Conservation (phyloP, 805 yeast species). For the Yamadazyma philogaea region DNA sequence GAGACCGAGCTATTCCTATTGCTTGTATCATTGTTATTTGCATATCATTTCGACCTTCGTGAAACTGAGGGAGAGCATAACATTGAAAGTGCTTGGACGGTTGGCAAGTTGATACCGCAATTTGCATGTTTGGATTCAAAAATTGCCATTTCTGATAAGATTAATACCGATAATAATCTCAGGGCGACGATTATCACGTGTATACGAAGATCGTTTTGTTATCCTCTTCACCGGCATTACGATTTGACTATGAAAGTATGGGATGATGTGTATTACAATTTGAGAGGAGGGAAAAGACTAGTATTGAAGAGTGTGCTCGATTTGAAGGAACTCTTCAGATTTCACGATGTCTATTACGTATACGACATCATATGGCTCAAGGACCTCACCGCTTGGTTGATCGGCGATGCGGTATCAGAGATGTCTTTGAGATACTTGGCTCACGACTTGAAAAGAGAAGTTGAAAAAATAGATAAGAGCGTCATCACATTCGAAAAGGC, state of each 20-base stretch:
- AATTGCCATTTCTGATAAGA: conserved; percentile 29
- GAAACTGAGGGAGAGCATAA: conserved; percentile 69
- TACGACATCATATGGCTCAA: conserved; percentile 75
- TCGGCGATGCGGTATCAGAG: conserved; percentile 56
- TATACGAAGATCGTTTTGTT: conserved; percentile 69
- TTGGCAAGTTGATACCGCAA: conserved; percentile 84
- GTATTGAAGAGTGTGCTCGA: conserved; percentile 60
- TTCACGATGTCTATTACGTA: conserved; percentile 80
- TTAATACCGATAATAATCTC: conserved; percentile 34
- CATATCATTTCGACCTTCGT: conserved; percentile 70
- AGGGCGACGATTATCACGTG: conserved; percentile 57
- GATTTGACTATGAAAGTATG: conserved; percentile 59
- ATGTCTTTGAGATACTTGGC: conserved; percentile 59
- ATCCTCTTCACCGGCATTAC: conserved; percentile 76
- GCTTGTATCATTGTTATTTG: conserved; percentile 65
- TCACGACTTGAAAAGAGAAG: conserved; percentile 54
- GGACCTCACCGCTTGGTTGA: conserved; percentile 74
- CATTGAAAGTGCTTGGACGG: conserved; percentile 90
- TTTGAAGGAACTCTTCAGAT: conserved; percentile 70
- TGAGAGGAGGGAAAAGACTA: conserved; percentile 67
- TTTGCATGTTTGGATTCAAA: conserved; percentile 67
- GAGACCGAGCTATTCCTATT: conserved; percentile 53
- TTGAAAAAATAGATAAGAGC: conserved; percentile 34
- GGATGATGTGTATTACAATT: conserved; percentile 65
- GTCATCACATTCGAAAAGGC: conserved; percentile 58